Percentiles rank a stretch among this genome's conserved stretches.
Evolutionary conservation across 225 moss, liverwort and hornwort genomes (phyloP).

Genomic region (Neckera pumila): DNA sequence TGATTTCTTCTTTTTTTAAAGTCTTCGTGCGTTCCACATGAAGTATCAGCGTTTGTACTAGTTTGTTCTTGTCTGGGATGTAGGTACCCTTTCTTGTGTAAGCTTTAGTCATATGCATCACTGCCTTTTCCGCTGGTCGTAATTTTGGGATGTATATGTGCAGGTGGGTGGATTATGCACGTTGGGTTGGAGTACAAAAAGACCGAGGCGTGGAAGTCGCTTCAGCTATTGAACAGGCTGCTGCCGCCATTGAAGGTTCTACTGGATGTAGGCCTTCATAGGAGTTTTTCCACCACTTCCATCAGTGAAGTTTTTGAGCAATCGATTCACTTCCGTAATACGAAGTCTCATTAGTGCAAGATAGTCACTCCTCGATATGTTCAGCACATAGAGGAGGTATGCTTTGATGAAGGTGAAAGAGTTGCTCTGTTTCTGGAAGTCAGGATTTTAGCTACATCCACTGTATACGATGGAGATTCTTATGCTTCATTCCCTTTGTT

Average conservation of each 20-base stretch:
- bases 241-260: neutral
- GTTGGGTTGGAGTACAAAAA: conserved; percentile 90
- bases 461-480: neutral
- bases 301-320: neutral
- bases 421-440: neutral
- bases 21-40: neutral
- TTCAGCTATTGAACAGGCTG: conserved; percentile 8
- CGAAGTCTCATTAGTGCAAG: neutral
- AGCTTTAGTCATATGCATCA: neutral
- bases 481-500: conserved; percentile 5
- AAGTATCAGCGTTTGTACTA: neutral
- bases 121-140: neutral
- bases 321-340: neutral
- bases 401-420: neutral
- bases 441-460: neutral
- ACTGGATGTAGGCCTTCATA: conserved; percentile 18
- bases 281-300: neutral
- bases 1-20: neutral
- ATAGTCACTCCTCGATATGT: neutral
- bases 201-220: conserved; percentile 15
- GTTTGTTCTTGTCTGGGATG: neutral
- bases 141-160: neutral
- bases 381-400: neutral
- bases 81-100: neutral
- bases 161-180: conserved; percentile 98